Evolutionary conservation across 345 rosid genomes (phyloP), one percentile per base, ranked within the genome.

Genomic region (Carallia brachiata): DNA sequence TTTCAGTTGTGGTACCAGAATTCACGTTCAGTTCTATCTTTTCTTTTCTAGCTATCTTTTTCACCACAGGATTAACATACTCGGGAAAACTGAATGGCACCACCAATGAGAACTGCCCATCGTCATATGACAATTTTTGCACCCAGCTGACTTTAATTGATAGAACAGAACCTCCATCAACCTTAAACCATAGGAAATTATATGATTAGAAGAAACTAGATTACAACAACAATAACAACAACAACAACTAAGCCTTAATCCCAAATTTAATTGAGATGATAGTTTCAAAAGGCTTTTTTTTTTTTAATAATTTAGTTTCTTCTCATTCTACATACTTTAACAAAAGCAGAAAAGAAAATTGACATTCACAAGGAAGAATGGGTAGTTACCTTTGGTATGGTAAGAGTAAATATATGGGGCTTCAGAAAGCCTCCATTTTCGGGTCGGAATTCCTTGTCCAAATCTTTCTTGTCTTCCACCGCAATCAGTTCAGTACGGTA

Each of bases 21-120:
- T 85, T 83, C 68, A 92, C 84, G 80, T 81, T 92, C 84, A 95
- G 75, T 64, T 74, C 81, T 58, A 95, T 89, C 86, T 80, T 95
- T 72, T 92, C 93, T 52, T 82, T 90, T 67, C 84, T 95, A 0
- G 89, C 80, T 39, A 90, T 72, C 75, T 94, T 88, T 87, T 84
- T 95, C 39, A 85, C 88, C 12, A 86, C 86, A 75, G 99, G 93
- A 69, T 86, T 85, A 55, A 90, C 97, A 75, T 78, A 89, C 69
- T 89, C 92, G 0, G 97, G 99, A 72, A 95, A 95, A 44, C 68
- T 83, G 60, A 90, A 95, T 36, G 99, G 99, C 68, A 95, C 80
- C 15, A 62, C 74, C 71, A 95, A 53, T 30, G 83, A 83, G 54
- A 87, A 89, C 70, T 87, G 87, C 31, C 96, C 92, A 19, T 84